Base-by-base conservation (phyloP, 2,329 filamentous ascomycete genomes). In the Neonectria magnoliae region DNA sequence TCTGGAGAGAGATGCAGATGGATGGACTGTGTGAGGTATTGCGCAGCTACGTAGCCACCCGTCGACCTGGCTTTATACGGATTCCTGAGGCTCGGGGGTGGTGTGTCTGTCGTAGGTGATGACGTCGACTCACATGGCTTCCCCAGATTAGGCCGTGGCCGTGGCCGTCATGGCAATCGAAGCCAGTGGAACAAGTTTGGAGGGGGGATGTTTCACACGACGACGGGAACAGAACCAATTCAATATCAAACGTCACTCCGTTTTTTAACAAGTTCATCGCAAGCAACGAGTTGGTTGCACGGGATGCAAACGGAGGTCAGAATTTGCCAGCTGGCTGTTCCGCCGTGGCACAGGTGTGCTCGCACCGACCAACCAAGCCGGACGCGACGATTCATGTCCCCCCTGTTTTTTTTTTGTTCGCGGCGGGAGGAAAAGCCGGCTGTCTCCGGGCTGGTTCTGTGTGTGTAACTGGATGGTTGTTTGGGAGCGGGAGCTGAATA, bases 51-150 rank as follows among this genome's bases (percentile, higher is more conserved):
- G 38, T 10, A 42, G 38, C 8, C 38, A 20, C 9, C 38, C 36
- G 36, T 4, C n/a, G n/a, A 9, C 38, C 38, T 42, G 38, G n/a
- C 18, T 42, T 42, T 41, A 62, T 54, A 58, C 25, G 18, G 29
- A 51, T 64, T 33, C 54, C 47, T 64, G 29, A 38, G 45, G 50
- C 45, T 10, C 18, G n/a, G 5, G 14, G 14, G 38, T 42, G 38
- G 38, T 41, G 38, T 42, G 62, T 64, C 57, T 42, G 62, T 64
- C 57, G 50, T 60, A 66, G 66, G 63, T 64, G 69, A 73, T 73
- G 71, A 73, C 71, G 71, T 73, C 62, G 71, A 67, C 71, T 73
- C 71, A 71, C 71, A 73, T 71, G 62, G 60, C 59, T 47, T 41
- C 31, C 29, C 60, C 55, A 51, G 48, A 51, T 51, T 13, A n/a